Base-by-base conservation (phyloP, 768 basidiomycete species). In the Cubamyces lactineus region DNA sequence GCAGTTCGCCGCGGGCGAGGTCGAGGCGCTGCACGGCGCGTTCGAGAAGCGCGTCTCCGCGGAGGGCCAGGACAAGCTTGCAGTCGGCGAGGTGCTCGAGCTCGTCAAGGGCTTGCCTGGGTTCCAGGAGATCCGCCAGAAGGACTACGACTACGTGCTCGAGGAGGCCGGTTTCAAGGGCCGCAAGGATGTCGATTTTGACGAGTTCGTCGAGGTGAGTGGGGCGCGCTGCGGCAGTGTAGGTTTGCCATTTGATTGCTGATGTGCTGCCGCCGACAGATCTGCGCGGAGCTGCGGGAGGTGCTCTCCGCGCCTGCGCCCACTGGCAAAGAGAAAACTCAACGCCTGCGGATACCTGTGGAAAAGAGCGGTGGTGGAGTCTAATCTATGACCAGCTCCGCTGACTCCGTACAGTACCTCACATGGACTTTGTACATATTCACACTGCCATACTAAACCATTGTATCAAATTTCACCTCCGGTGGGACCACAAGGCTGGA, bases 181-280 rank as follows among this genome's bases (percentile, higher is more conserved):
- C 21, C 78, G 80, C 67, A 73, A 75, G 28, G 81, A 82, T 26
- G 75, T 97, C 49, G 85, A 87, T 63, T 86, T 93, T 68, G 91
- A 96, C 65, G 91, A 92, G 70, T 96, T 96, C 73, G 79, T 95
- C 51, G 93, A 96, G 84, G 92, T 92, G 65, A 15, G 86, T 76
- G 24, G 39, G 15, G 54, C 40, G 59, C 61, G 16, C 7, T 7
- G 9, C 21, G 21, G 19, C 49, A 16, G 2, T 16, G 13, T n/a
- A 16, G 17, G 23, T 55, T 28, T 28, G n/a, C n/a, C 7, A 7
- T 28, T 53, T 58, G 48, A 43, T 54, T 60, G 34, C 54, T 58
- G 24, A 52, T 41, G 45, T 16, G 8, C 38, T 38, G 48, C 8
- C 15, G 53, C 48, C 26, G 13, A 12, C 64, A 92, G 91, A 82